phyloP scores from a whole-genome alignment of 257 asterid genomes.

The Galeopsis tetrahit region DNA sequence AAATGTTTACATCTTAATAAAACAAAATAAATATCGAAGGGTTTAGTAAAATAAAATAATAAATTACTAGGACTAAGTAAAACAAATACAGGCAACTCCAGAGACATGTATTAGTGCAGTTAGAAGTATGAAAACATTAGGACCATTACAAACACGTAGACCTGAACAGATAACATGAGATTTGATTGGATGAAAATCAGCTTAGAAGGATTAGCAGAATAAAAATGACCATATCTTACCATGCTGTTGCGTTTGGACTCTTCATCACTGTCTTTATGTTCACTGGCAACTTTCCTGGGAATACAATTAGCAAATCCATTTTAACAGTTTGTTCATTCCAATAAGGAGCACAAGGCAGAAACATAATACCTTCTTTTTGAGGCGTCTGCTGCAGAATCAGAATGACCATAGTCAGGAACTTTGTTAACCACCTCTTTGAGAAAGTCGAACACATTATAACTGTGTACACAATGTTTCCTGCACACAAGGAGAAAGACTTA shows the following conservation, averaged over 20 bases:
- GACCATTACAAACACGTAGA: not conserved
- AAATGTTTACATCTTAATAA: not conserved
- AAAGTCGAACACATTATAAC: conserved; percentile 85
- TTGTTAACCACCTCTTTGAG: conserved; percentile 83
- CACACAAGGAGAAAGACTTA: conserved; percentile 34
- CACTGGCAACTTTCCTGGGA: conserved; percentile 64
- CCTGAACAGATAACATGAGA: not conserved
- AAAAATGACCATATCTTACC: conserved; percentile 48
- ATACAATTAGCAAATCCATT: conserved; percentile 20
- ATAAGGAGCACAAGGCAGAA: not conserved
- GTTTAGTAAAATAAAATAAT: not conserved
- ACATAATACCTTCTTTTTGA: conserved; percentile 62
- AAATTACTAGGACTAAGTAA: not conserved
- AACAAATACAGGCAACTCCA: not conserved
- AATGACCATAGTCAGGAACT: conserved; percentile 88
- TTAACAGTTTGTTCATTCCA: conserved; percentile 18
- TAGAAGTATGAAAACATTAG: conserved; percentile 7
- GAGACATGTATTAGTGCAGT: conserved; percentile 25
- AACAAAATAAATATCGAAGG: not conserved
- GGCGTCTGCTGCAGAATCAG: conserved; percentile 63
- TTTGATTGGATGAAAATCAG: not conserved
- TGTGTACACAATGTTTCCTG: conserved; percentile 87
- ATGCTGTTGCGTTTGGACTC: conserved; percentile 56
- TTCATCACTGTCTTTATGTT: conserved; percentile 68
- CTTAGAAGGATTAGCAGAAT: not conserved